phyloP scores from a whole-genome alignment of 2,329 filamentous ascomycete genomes.

The Colletotrichum siamense region DNA sequence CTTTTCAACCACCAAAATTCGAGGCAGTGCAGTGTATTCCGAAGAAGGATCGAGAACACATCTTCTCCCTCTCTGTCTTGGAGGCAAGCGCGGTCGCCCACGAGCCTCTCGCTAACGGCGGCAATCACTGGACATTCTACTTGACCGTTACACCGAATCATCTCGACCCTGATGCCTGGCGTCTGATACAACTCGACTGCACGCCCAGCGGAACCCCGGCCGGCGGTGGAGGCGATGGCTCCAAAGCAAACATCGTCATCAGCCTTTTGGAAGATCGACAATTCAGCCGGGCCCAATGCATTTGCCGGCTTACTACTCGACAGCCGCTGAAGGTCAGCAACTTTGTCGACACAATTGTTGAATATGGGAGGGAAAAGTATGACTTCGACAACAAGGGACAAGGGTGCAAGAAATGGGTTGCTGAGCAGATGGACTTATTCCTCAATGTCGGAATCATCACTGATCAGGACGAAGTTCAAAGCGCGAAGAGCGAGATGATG shows the following conservation, averaged over 20 bases:
- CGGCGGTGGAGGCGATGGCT: not conserved
- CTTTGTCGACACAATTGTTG: not conserved
- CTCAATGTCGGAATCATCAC: not conserved
- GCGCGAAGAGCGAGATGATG: not conserved
- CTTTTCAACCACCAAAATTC: not conserved
- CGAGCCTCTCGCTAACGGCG: not conserved
- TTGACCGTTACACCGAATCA: not conserved
- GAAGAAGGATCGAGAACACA: not conserved
- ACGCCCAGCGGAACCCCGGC: not conserved
- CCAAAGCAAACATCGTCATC: not conserved
- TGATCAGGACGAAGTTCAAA: not conserved
- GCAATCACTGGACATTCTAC: not conserved
- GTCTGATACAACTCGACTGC: not conserved
- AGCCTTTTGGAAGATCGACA: not conserved
- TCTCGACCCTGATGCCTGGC: not conserved
- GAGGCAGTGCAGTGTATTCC: not conserved
- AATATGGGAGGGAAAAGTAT: not conserved
- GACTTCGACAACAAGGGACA: not conserved
- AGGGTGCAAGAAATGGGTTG: not conserved
- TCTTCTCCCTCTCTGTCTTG: not conserved
- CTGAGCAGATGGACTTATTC: not conserved
- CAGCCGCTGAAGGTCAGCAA: not conserved
- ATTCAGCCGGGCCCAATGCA: not conserved
- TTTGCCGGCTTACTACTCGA: not conserved
- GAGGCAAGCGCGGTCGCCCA: not conserved